These are phyloP conservation scores for Fusarium continuum DNA, from an alignment of 2,329 filamentous ascomycete genomes.

Conservation along the genomic window DNA sequence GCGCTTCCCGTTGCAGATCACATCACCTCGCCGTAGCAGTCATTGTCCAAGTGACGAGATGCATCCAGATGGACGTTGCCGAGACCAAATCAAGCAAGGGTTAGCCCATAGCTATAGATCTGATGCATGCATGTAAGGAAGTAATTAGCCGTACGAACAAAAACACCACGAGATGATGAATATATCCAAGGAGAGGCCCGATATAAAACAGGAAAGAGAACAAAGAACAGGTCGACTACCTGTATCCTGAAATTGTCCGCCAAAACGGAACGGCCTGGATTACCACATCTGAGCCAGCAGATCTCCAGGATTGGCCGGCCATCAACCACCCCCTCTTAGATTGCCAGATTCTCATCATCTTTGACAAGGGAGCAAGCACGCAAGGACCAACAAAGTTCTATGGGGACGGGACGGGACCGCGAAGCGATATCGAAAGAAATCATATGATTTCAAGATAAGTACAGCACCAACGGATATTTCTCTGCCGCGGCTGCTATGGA, in stretches of 20 bases:
- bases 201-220: slow-evolving; percentile 8
- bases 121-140: too few species aligned
- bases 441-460: slow-evolving; percentile 30
- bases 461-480: slow-evolving; percentile 26
- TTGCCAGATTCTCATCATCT: slow-evolving; percentile 21
- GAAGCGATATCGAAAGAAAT: slow-evolving; percentile 4
- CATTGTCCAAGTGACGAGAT: slow-evolving; percentile 10
- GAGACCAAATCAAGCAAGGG: slow-evolving; percentile 10
- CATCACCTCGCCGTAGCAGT: slow-evolving; percentile 10
- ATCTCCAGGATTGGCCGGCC: slow-evolving; percentile 34
- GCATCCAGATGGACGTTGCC: slow-evolving; percentile 11
- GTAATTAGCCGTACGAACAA: slow-evolving; percentile 16
- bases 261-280: slow-evolving; percentile 3
- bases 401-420: slow-evolving; percentile 7
- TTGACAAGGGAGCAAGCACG: slow-evolving; percentile 13
- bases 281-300: slow-evolving; percentile 31
- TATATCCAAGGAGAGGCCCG: background rate
- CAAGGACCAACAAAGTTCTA: slow-evolving; percentile 17
- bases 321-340: slow-evolving; percentile 9
- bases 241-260: slow-evolving; percentile 12
- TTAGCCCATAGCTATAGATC: background rate
- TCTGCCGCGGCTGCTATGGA: slow-evolving; percentile 5
- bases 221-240: slow-evolving; percentile 5
- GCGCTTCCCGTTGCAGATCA: slow-evolving; percentile 31
- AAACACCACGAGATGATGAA: slow-evolving; percentile 29